Percentiles rank a stretch among this genome's conserved stretches.
phyloP scores from a whole-genome alignment of 176 grass and related monocot genomes.

The Calamus simplicifolius region DNA sequence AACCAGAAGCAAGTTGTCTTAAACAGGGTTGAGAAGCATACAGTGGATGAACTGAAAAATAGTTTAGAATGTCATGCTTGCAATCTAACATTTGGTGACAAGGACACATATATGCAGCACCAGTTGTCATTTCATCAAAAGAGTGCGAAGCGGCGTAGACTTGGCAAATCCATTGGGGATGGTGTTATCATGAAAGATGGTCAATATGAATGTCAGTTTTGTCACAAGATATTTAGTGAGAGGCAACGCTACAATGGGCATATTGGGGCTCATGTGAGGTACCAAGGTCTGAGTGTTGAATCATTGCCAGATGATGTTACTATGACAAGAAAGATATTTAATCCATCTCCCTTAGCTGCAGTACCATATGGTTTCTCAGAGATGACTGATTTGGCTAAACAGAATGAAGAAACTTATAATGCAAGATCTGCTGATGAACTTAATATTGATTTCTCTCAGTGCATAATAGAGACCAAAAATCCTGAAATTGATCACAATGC shows the following conservation, averaged over 20 bases:
- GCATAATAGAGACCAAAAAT: too few relatives aligned
- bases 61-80: constrained; percentile 38
- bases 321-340: constrained; percentile 21
- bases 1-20: constrained; percentile 28
- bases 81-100: constrained; percentile 51
- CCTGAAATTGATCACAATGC: too few relatives aligned
- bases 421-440: constrained; percentile 16
- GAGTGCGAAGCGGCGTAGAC: constrained; percentile 53
- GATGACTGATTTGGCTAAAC: constrained; percentile 21
- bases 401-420: constrained; percentile 7
- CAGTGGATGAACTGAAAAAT: constrained; percentile 9
- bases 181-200: constrained; percentile 50
- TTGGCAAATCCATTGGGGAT: constrained; percentile 37
- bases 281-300: constrained; percentile 50
- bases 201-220: constrained; percentile 71
- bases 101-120: constrained; percentile 45
- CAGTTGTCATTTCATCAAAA: constrained; percentile 45
- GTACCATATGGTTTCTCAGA: constrained; percentile 24
- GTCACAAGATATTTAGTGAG: constrained; percentile 59
- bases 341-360: constrained; percentile 15
- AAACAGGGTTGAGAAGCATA: constrained; percentile 17
- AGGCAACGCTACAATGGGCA: constrained; percentile 61
- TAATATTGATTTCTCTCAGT: not conserved
- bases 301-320: constrained; percentile 24
- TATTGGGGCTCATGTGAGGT: constrained; percentile 64